phyloP scores from a whole-genome alignment of 1,284 basidiomycete genomes.

The Microbotryomycetes sp. region DNA sequence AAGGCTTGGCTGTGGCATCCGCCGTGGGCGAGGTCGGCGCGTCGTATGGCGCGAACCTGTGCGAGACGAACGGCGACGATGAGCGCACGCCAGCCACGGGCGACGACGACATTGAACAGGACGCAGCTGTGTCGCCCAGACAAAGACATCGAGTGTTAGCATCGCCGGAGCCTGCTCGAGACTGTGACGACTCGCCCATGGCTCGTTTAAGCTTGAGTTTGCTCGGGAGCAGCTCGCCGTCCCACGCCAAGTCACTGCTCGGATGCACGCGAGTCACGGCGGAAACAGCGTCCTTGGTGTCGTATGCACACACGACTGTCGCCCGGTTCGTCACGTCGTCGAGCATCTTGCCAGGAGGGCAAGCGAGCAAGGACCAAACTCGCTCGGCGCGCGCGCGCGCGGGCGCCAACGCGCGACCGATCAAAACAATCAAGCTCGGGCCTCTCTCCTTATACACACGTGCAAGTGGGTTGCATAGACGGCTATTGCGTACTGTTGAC shows the following conservation, averaged over 20 bases:
- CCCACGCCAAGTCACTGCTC: background rate
- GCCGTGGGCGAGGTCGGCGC: conserved; percentile 19
- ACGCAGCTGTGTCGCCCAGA: too few species aligned
- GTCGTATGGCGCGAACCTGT: conserved; percentile 19
- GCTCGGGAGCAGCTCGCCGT: background rate
- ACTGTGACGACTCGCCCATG: background rate
- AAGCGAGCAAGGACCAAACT: background rate
- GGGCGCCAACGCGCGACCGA: background rate
- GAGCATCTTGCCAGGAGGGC: background rate
- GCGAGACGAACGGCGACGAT: conserved; percentile 16
- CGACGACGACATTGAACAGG: conserved; percentile 18
- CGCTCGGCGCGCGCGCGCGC: too few species aligned
- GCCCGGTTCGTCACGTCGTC: background rate
- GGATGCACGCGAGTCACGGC: background rate
- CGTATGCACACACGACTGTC: too few species aligned
- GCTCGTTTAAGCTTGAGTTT: background rate
- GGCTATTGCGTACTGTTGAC: background rate
- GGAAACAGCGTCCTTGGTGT: too few species aligned
- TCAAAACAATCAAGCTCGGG: background rate
- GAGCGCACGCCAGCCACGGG: conserved; percentile 1
- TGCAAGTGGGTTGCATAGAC: background rate
- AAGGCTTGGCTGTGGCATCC: background rate
- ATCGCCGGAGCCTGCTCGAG: too few species aligned
- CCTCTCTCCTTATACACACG: background rate
- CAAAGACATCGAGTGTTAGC: too few species aligned